A percentile compares a stretch with the other conserved stretches of the same genome.
These are phyloP conservation scores for Mrakia gelida DNA, from an alignment of 768 basidiomycete species.

Conservation along the genomic window DNA sequence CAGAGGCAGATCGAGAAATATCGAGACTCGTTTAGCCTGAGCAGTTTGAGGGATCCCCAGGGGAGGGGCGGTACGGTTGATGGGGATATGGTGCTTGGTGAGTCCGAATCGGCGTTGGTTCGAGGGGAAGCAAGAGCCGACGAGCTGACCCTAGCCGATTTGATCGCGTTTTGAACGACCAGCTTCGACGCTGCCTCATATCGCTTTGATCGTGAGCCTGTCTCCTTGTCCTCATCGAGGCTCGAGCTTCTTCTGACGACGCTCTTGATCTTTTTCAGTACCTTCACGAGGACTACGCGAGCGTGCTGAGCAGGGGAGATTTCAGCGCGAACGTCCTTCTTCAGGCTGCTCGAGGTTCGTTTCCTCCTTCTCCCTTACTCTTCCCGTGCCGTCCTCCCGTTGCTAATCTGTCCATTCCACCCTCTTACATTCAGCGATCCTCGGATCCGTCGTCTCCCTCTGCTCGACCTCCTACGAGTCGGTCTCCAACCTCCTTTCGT, in stretches of 20 bases:
- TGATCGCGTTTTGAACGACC: neutral
- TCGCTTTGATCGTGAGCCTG: neutral
- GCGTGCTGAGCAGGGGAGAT: neutral
- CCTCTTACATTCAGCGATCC: neutral
- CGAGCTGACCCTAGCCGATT: neutral
- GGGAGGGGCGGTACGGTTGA: neutral
- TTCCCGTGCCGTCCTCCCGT: no score
- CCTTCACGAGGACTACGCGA: neutral
- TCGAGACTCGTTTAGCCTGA: neutral
- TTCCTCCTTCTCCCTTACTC: neutral
- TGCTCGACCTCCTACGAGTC: neutral
- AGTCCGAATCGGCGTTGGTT: neutral
- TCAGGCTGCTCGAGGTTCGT: neutral
- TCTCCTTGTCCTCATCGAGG: neutral
- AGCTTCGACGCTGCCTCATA: constrained; percentile 3
- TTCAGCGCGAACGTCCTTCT: neutral
- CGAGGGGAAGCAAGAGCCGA: neutral
- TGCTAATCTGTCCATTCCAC: no score
- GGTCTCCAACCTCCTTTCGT: neutral
- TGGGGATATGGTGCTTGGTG: neutral
- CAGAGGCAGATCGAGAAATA: constrained; percentile 5
- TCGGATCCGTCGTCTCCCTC: neutral
- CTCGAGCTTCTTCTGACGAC: neutral
- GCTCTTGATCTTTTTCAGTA: neutral
- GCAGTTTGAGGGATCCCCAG: neutral